phyloP scores from a whole-genome alignment of 495 filamentous ascomycete species.

The Penicillium cinerascens region DNA sequence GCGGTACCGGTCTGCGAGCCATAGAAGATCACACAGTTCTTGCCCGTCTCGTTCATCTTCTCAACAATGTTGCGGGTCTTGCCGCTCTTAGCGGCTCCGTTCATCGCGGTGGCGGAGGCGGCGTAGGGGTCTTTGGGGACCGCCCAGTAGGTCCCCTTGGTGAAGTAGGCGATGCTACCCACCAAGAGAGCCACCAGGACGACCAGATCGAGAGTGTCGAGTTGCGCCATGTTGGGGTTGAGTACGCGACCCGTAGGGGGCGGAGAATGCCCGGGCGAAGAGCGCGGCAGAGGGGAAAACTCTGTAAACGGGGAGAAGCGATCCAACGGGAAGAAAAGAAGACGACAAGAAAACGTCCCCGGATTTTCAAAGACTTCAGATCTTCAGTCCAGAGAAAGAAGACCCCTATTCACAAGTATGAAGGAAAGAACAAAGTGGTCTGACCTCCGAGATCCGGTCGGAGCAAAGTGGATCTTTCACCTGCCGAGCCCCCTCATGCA shows the following conservation, averaged over 20 bases:
- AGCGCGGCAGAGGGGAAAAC: not conserved
- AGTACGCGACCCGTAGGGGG: slow-evolving; percentile 3
- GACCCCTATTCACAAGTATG: slow-evolving; percentile 12
- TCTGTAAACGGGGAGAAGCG: not conserved
- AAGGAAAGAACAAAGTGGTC: slow-evolving; percentile 26
- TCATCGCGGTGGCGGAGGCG: slow-evolving; percentile 59
- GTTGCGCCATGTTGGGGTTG: slow-evolving; percentile 72
- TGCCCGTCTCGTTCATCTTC: slow-evolving; percentile 91
- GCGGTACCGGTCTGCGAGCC: slow-evolving; percentile 98
- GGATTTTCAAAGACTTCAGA: not conserved
- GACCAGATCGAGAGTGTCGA: slow-evolving; percentile 90
- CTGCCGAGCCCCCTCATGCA: slow-evolving; percentile 6
- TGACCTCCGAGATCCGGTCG: slow-evolving; percentile 15
- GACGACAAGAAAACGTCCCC: not conserved
- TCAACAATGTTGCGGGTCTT: slow-evolving; percentile 90
- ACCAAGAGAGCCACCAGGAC: slow-evolving; percentile 82
- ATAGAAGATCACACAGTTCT: slow-evolving; percentile 98
- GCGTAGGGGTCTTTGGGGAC: slow-evolving; percentile 81
- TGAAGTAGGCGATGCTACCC: slow-evolving; percentile 92
- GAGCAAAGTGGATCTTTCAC: slow-evolving; percentile 16
- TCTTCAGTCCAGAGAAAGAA: not conserved
- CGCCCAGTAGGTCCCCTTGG: slow-evolving; percentile 91
- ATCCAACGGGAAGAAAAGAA: not conserved
- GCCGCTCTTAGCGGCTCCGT: slow-evolving; percentile 71
- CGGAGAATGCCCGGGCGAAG: slow-evolving; percentile 9